Evolutionary conservation across 306 rosid species (phyloP), one percentile per base, ranked within the genome.

Genomic region (Trichosanthes truncata): DNA sequence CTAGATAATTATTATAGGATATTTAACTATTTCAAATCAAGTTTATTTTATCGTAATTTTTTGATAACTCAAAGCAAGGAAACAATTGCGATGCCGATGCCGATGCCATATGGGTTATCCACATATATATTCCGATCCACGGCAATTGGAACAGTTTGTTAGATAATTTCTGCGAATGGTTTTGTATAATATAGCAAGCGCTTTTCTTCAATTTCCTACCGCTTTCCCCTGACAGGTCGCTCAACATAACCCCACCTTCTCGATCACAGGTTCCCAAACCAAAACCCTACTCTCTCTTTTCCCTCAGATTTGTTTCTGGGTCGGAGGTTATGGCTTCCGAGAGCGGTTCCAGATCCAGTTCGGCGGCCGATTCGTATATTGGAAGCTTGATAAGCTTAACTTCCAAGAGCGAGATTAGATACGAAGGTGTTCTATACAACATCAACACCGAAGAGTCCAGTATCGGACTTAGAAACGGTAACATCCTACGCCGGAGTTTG

Each of bases 341-440:
- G 12, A 81, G 52, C 61, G 87, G 80, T 82, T 67, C 92, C 68
- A 86, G 92, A 80, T 86, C 97, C 60, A 85, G 82, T 80, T 88
- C 97, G 7, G 84, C 92, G 14, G 96, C 96, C 25, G 97, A 92
- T 88, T 88, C 97, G 20, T 92, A 89, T 81, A 75, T 89, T 25
- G 97, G 96, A 10, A 81, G 95, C 85, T 88, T 90, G 91, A 92
- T 92, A 12, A 90, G 97, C 84, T 82, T 90, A 85, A 92, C 93
- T 23, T 92, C 97, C 1, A 90, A 88, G 88, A 90, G 95, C 69
- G 97, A 92, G 86, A 92, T 92, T 80, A 85, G 96, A 87, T 92
- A 92, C 63, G 96, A 92, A 75, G 97, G 97, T 52, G 80, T 88
- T 33, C 89, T 92, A 2, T 88, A 86, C 84, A 87, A 90, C 75